Evolutionary conservation across 2,329 filamentous ascomycete species (phyloP).

Genomic region (Stachybotrys chartarum): DNA sequence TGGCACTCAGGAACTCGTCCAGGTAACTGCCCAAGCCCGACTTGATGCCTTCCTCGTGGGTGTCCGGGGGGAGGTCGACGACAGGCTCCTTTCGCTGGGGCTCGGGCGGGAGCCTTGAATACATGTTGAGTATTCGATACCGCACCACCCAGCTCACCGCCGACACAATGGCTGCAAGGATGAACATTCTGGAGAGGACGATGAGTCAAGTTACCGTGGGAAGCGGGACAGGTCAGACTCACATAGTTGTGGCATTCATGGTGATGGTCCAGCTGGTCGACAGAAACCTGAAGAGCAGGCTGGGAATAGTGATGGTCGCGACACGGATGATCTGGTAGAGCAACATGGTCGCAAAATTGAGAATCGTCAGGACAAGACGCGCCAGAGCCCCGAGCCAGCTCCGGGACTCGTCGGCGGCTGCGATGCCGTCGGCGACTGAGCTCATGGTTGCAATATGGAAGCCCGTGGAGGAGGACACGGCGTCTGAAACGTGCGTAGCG

Average conservation of each 20-base stretch:
- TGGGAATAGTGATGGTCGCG: slow-evolving; percentile 80
- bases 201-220: background rate
- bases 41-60: slow-evolving; percentile 83
- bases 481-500: slow-evolving; percentile 22
- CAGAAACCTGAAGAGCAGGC: slow-evolving; percentile 81
- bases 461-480: slow-evolving; percentile 21
- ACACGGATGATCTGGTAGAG: slow-evolving; percentile 79
- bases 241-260: slow-evolving; percentile 97
- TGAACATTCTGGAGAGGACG: slow-evolving; percentile 53
- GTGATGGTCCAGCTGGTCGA: slow-evolving; percentile 94
- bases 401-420: slow-evolving; percentile 29
- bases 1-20: slow-evolving; percentile 95
- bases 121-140: slow-evolving; percentile 96
- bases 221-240: slow-evolving; percentile 25
- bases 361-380: slow-evolving; percentile 43
- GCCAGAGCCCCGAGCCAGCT: slow-evolving; percentile 54
- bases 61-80: slow-evolving; percentile 89
- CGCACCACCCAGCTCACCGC: slow-evolving; percentile 88
- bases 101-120: slow-evolving; percentile 85
- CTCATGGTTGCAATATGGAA: slow-evolving; percentile 31
- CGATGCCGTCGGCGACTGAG: slow-evolving; percentile 20
- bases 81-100: slow-evolving; percentile 94
- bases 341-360: slow-evolving; percentile 50
- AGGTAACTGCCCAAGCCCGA: slow-evolving; percentile 91
- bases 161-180: slow-evolving; percentile 70